phyloP scores from a whole-genome alignment of 2,329 filamentous ascomycete species.

The Colletotrichum camelliae region DNA sequence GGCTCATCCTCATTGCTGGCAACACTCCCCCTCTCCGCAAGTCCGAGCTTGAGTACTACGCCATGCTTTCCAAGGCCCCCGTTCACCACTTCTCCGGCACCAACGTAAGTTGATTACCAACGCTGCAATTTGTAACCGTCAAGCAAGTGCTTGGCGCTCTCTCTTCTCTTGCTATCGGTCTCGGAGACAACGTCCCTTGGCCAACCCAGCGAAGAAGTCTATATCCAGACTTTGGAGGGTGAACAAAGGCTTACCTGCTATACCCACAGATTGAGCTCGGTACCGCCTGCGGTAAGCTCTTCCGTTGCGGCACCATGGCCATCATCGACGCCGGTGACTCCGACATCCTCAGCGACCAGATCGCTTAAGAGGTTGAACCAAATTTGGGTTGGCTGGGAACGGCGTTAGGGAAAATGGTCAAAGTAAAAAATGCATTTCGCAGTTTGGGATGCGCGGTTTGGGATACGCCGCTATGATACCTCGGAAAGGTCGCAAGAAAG shows the following conservation, averaged over 20 bases:
- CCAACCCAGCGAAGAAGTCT: slow-evolving; percentile 92
- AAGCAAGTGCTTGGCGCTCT: slow-evolving; percentile 19
- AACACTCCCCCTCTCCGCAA: slow-evolving; percentile 99
- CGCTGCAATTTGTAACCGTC: neutral
- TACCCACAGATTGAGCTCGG: slow-evolving; percentile 88
- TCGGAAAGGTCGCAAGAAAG: neutral
- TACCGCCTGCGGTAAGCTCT: slow-evolving; percentile 98
- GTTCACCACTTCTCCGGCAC: slow-evolving; percentile 98
- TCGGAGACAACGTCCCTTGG: slow-evolving; percentile 37
- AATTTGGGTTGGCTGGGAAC: slow-evolving; percentile 24
- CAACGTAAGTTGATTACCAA: slow-evolving; percentile 78
- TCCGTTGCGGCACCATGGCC: slow-evolving; percentile 96
- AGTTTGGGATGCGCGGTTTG: slow-evolving; percentile 7
- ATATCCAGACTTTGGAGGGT: slow-evolving; percentile 84
- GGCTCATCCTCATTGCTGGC: slow-evolving; percentile 91
- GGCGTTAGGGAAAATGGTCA: slow-evolving; percentile 47
- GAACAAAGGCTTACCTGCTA: slow-evolving; percentile 61
- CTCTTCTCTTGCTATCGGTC: slow-evolving; percentile 31
- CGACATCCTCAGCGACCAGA: slow-evolving; percentile 88
- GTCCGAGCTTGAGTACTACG: slow-evolving; percentile 95
- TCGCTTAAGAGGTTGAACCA: slow-evolving; percentile 53
- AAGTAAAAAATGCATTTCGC: slow-evolving; percentile 12
- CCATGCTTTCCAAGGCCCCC: slow-evolving; percentile 89
- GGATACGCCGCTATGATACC: slow-evolving; percentile 18
- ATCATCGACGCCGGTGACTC: slow-evolving; percentile 98